Evolutionary conservation across 345 rosid genomes (phyloP).

Genomic region (Salix caprea): DNA sequence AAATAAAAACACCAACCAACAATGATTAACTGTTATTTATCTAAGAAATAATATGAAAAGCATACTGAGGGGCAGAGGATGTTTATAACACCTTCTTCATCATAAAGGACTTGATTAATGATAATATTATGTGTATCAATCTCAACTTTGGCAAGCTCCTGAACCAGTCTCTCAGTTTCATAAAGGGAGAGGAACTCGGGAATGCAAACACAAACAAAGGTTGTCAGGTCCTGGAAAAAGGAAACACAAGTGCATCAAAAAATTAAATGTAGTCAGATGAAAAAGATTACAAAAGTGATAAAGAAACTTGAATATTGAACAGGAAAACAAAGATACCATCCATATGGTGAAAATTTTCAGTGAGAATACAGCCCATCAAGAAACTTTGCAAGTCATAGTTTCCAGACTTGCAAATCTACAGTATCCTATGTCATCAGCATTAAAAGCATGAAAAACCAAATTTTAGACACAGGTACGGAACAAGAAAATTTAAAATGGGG

Average conservation of each 20-base stretch:
- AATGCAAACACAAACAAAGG: slow-evolving; percentile 93
- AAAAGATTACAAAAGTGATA: background rate
- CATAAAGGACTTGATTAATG: slow-evolving; percentile 89
- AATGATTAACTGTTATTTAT: background rate
- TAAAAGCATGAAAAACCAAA: background rate
- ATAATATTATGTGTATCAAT: slow-evolving; percentile 94
- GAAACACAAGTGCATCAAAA: slow-evolving; percentile 11
- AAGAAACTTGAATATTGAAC: background rate
- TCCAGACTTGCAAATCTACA: background rate
- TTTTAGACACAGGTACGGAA: too few relatives aligned
- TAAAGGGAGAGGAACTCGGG: slow-evolving; percentile 98
- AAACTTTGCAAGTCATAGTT: background rate
- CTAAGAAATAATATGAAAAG: slow-evolving; percentile 2
- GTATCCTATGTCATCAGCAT: background rate
- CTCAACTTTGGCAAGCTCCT: slow-evolving; percentile 97
- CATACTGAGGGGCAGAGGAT: background rate
- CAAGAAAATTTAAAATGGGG: too few relatives aligned
- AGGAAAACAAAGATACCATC: background rate
- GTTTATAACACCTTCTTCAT: slow-evolving; percentile 65
- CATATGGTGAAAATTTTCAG: background rate
- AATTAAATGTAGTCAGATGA: background rate
- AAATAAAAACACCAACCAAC: slow-evolving; percentile 9
- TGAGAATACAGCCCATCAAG: background rate
- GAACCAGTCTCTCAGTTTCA: slow-evolving; percentile 96
- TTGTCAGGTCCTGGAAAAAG: slow-evolving; percentile 79